phyloP scores from a whole-genome alignment of 2,329 filamentous ascomycete species.

The Ampelomyces quisqualis region DNA sequence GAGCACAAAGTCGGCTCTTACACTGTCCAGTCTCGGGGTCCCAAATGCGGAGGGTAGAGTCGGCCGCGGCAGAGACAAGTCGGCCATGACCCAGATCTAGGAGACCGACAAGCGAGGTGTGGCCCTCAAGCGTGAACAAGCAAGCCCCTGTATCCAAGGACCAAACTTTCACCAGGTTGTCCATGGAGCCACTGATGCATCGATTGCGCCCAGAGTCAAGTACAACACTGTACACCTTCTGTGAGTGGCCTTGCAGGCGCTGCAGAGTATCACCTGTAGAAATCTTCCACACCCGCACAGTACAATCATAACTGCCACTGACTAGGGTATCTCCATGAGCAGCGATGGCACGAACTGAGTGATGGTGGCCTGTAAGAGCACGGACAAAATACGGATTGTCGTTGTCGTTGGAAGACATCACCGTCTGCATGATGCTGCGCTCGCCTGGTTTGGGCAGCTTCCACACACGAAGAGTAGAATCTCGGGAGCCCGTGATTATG shows the following conservation, averaged over 20 bases:
- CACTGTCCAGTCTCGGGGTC: slow-evolving; percentile 91
- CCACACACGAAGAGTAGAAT: slow-evolving; percentile 93
- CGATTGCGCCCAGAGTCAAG: slow-evolving; percentile 87
- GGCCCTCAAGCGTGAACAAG: slow-evolving; percentile 87
- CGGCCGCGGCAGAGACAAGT: slow-evolving; percentile 90
- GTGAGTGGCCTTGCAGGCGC: slow-evolving; percentile 78
- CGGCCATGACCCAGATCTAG: slow-evolving; percentile 86
- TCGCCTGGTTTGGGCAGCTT: slow-evolving; percentile 81
- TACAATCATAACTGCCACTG: slow-evolving; percentile 94
- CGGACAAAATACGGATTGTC: slow-evolving; percentile 96
- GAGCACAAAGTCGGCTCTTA: slow-evolving; percentile 84
- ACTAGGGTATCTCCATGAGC: slow-evolving; percentile 95
- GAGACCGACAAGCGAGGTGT: slow-evolving; percentile 86
- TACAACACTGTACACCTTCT: slow-evolving; percentile 97
- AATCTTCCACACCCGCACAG: slow-evolving; percentile 94
- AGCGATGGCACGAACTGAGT: slow-evolving; percentile 94
- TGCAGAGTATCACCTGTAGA: slow-evolving; percentile 89
- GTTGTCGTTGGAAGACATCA: slow-evolving; percentile 68
- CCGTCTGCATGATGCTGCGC: slow-evolving; percentile 74
- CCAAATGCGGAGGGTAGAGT: slow-evolving; percentile 95
- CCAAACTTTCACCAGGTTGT: slow-evolving; percentile 97
- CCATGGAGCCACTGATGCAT: slow-evolving; percentile 98
- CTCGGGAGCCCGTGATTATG: slow-evolving; percentile 95
- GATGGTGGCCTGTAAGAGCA: slow-evolving; percentile 79
- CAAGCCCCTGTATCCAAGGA: slow-evolving; percentile 83